phyloP scores from a whole-genome alignment of 2,329 filamentous ascomycete species.

The Beauveria sp. region DNA sequence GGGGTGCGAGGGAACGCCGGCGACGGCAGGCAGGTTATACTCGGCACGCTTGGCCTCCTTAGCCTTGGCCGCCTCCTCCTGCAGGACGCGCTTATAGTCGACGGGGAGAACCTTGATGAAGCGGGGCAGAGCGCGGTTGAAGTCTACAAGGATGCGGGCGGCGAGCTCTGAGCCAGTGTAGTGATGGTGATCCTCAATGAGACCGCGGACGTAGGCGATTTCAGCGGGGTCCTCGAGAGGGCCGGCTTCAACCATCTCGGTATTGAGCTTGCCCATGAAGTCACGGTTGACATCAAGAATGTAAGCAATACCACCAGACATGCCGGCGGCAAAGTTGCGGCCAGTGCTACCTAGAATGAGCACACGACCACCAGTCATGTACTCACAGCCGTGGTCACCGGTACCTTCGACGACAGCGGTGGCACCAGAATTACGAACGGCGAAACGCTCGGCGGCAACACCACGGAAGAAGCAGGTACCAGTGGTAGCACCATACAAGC shows the following conservation, averaged over 20 bases:
- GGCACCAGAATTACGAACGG: constrained; percentile 91
- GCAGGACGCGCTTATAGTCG: constrained; percentile 90
- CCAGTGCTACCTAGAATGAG: constrained; percentile 82
- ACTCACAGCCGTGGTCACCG: constrained; percentile 94
- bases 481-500: constrained; percentile 85
- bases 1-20: constrained; percentile 50
- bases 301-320: constrained; percentile 97
- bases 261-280: constrained; percentile 89
- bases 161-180: constrained; percentile 95
- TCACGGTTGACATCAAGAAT: constrained; percentile 84
- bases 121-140: constrained; percentile 79
- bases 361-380: constrained; percentile 95
- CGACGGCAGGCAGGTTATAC: constrained; percentile 70
- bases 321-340: constrained; percentile 95
- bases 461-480: constrained; percentile 96
- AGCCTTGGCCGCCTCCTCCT: constrained; percentile 78
- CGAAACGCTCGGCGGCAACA: constrained; percentile 92
- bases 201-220: constrained; percentile 80
- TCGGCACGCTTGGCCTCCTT: constrained; percentile 78
- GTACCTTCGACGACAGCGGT: constrained; percentile 94
- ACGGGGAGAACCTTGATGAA: constrained; percentile 91
- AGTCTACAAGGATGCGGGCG: constrained; percentile 88
- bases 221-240: constrained; percentile 77
- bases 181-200: constrained; percentile 95
- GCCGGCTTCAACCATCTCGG: constrained; percentile 92